Evolutionary conservation across 345 rosid genomes (phyloP), one percentile per base, ranked within the genome.

Genomic region (Salix arbutifolia): DNA sequence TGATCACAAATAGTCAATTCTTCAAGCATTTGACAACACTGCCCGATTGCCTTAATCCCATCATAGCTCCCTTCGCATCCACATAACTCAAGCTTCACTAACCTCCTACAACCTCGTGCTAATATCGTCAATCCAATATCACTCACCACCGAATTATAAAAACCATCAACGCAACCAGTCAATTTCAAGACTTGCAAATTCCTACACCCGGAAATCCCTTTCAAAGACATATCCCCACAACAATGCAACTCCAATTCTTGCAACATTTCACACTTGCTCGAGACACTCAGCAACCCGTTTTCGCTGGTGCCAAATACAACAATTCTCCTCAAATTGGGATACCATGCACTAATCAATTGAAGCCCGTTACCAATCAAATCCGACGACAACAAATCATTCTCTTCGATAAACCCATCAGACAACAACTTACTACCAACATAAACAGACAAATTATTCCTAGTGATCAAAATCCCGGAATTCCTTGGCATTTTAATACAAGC

Each of bases 21-120:
- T 85, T 94, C 99, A 3, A 94, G 91, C 99, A 96, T 92, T 75
- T 89, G 94, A 75, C 99, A 96, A 69, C 98, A 94, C 78, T 90
- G 91, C 7, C 97, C 99, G 4, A 96, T 88, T 8, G 97, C 99
- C 70, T 92, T 96, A 60, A 94, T 86, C 87, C 98, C 99, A 75
- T 91, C 97, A 30, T 88, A 94, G 58, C 98, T 93, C 65, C 99
- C 99, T 77, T 88, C 91, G 46, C 99, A 94, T 40, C 98, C 93
- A 70, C 82, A 80, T 8, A 94, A 90, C 87, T 96, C 98, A 64
- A 96, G 91, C 96, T 88, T 94, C 84, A 94, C 94, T 58, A 96
- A 77, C 77, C 97, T 87, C 86, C 81, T 90, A 69, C 98, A 94
- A 73, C 97, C 99, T 72, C 92, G 98, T 6, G 97, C 98, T 81